phyloP scores from a whole-genome alignment of 768 basidiomycete genomes.

The Xanthoconium purpureum region DNA sequence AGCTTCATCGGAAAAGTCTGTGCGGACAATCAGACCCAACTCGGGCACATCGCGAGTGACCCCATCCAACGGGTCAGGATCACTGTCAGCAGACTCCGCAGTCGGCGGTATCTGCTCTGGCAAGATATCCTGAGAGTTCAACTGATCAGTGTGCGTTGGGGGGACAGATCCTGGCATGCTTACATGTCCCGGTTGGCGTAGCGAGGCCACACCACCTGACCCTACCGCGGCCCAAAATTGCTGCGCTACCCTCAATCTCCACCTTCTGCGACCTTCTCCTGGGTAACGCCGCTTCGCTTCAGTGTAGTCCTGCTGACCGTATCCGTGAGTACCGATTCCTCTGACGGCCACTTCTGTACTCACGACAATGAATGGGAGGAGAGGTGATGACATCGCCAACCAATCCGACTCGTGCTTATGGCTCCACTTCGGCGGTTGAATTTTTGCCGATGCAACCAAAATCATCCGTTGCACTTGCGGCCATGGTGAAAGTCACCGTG shows the following conservation, averaged over 20 bases:
- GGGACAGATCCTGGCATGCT: neutral
- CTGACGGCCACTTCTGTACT: conserved; percentile 2
- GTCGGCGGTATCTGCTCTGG: conserved; percentile 15
- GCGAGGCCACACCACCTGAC: conserved; percentile 21
- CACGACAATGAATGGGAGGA: conserved; percentile 19
- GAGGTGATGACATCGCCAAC: conserved; percentile 18
- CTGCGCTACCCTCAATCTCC: conserved; percentile 50
- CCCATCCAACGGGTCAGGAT: conserved; percentile 55
- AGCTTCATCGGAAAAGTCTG: conserved; percentile 65
- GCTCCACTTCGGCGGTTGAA: too few species aligned
- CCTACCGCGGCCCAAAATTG: conserved; percentile 42
- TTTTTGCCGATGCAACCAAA: too few species aligned
- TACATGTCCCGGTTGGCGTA: conserved; percentile 4
- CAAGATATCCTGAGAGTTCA: conserved; percentile 13
- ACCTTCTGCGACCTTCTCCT: conserved; percentile 53
- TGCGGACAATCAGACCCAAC: conserved; percentile 65
- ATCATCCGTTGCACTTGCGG: too few species aligned
- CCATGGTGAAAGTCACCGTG: too few species aligned
- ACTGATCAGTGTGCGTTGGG: neutral
- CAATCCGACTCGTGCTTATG: neutral
- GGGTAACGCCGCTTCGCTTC: conserved; percentile 44
- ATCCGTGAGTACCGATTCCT: conserved; percentile 4
- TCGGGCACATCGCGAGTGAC: conserved; percentile 44
- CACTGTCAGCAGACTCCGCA: conserved; percentile 33
- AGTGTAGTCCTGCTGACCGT: conserved; percentile 40